Evolutionary conservation across 768 basidiomycete species (phyloP), one percentile per base, ranked within the genome.

Genomic region (Boletus reticulatus): DNA sequence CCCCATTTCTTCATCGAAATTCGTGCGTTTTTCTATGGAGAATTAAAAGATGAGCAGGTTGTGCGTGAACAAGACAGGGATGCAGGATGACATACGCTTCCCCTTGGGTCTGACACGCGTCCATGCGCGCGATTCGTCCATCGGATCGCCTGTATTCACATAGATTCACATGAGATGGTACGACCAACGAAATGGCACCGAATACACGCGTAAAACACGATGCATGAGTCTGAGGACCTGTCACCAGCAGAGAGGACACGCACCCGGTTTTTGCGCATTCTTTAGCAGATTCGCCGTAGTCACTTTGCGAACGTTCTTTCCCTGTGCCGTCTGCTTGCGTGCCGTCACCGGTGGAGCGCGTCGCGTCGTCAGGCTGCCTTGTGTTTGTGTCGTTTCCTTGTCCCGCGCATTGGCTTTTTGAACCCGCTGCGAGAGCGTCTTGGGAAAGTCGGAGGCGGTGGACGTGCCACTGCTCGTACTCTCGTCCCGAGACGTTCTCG

Each of bases 201-300:
- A 36, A 4, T 11, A 50, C 6, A n/a, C 12, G 43, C 41, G 19
- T 36, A 16, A 43, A 43, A 52, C 22, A 53, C 11, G 10, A 58
- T 19, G 12, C 9, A 31, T 47, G 43, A 50, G 44, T 14, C 34
- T n/a, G 17, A 43, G 17, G 32, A 20, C 43, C 4, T 9, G 19
- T 31, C 34, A n/a, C 31, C 12, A 10, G 53, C 24, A 20, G 13
- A n/a, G 2, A 20, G 12, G 2, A 20, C 4, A 69, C 67, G 50
- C 42, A 68, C 68, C 36, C 31, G 48, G 2, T 1, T n/a, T 60
- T 42, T 71, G 71, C 14, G 60, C 65, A 10, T 32, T 10, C 45
- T 16, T 52, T 2, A 70, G 34, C 19, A 70, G 43, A 20, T 29
- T 53, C 22, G 36, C 44, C 8, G 43, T 60, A 20, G 57, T 50